Evolutionary conservation across 257 asterid species (phyloP), one percentile per base, ranked within the genome.

Genomic region (Asclepias syriaca): DNA sequence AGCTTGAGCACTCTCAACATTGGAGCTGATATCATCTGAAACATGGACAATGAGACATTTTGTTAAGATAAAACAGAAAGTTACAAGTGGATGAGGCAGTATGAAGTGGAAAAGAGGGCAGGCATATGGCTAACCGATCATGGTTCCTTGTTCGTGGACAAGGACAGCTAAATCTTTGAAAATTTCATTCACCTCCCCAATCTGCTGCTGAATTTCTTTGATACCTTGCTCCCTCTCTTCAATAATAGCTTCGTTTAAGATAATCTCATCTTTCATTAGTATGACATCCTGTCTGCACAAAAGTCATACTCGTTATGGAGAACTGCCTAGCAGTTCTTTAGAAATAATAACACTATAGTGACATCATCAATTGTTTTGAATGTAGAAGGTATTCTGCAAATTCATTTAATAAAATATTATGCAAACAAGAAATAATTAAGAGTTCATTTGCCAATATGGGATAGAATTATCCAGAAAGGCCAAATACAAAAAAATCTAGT

Each of bases 211-310:
- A 70, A 87, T 75, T 75, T 87, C 92, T 70, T 74, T 74, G 57
- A 87, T 87, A 10, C 88, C 92, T 70, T 85, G 82, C 46, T 85
- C 89, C 66, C 89, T 79, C 78, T 87, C 92, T 69, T 81, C 92
- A 13, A 87, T 83, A 40, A 87, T 72, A 64, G 89, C 87, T 74
- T 87, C 90, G 21, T 87, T 85, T 54, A 83, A 79, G 45, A 58
- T 49, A 64, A 80, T 80, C 73, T 85, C 87, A 18, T 81, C 83
- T 65, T 77, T 89, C 82, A 85, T 69, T 32, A 65, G 51, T 21
- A 75, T 40, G 46, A 84, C 80, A 59, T 81, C 85, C 21, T 81
- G 80, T 63, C 91, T 86, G 86, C 65, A 69, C 27, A 55, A 81
- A 55, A 43, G 19, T 53, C 66, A 53, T 32, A 0, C 12, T 49